These are phyloP conservation scores for Bodo saltans DNA, from an alignment of 78 protist genomes.

Conservation along the genomic window DNA sequence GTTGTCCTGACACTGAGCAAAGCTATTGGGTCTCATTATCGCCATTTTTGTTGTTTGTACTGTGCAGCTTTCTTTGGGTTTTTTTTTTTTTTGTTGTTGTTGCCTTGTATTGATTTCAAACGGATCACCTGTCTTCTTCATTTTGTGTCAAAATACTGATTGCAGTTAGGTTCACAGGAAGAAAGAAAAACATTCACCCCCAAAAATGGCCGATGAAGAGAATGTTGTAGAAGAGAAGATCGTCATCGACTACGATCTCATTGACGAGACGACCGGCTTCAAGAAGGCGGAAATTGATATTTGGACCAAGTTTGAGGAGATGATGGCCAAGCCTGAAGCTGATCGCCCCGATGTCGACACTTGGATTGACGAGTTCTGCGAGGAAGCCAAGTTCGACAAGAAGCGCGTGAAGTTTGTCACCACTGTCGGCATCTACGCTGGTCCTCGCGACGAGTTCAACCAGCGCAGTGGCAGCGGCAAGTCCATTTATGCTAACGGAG, in stretches of 20 bases:
- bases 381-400: neutral
- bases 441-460: constrained; percentile 26
- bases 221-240: constrained; percentile 1
- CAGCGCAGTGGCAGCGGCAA: constrained; percentile 13
- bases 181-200: neutral
- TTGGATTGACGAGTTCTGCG: neutral
- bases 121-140: no score
- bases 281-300: neutral
- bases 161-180: neutral
- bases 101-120: no score
- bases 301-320: neutral
- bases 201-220: constrained; percentile 6
- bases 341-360: constrained; percentile 16
- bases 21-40: no score
- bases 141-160: no score
- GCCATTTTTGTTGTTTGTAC: no score
- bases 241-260: constrained; percentile 25
- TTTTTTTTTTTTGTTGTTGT: no score
- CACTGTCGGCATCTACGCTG: constrained; percentile 16
- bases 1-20: no score
- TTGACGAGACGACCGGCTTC: constrained; percentile 22
- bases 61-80: no score
- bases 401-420: neutral
- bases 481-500: constrained; percentile 35
- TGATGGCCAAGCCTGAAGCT: constrained; percentile 6